A percentile compares a stretch with the other conserved stretches of the same genome.
Evolutionary conservation across 1,284 basidiomycete genomes (phyloP).

Genomic region (Tilletia setariae): DNA sequence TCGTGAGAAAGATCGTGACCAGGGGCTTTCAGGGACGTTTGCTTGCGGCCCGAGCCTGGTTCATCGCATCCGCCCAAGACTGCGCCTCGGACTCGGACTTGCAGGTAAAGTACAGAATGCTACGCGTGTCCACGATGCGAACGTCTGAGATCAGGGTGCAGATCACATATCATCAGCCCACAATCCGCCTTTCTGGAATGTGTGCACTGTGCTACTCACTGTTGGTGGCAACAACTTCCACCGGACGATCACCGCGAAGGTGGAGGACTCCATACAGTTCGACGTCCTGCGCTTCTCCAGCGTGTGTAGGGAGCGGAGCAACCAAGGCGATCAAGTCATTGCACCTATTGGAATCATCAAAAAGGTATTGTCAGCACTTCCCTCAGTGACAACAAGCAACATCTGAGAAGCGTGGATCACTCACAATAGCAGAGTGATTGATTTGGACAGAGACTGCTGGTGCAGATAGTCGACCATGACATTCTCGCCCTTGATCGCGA

Average conservation of each 20-base stretch:
- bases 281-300: background rate
- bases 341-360: conserved; percentile 64
- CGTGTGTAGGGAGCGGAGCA: conserved; percentile 2
- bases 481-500: background rate
- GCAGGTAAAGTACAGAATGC: conserved; percentile 39
- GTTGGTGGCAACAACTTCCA: conserved; percentile 23
- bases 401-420: background rate
- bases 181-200: background rate
- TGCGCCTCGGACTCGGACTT: conserved; percentile 28
- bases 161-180: conserved; percentile 22
- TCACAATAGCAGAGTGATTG: conserved; percentile 64
- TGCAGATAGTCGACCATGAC: conserved; percentile 72
- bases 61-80: conserved; percentile 37
- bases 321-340: conserved; percentile 63
- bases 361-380: conserved; percentile 70
- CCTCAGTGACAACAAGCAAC: conserved; percentile 61
- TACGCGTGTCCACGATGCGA: conserved; percentile 36
- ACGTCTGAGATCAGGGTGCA: conserved; percentile 29
- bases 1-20: background rate
- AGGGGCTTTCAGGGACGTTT: background rate
- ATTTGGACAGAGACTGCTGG: conserved; percentile 51
- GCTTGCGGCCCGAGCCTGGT: background rate
- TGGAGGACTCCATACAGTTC: conserved; percentile 13
- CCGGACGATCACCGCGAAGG: background rate
- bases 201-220: conserved; percentile 12